These are phyloP conservation scores for Ophiocordyceps sinensis DNA, from an alignment of 2,329 filamentous ascomycete genomes.

Conservation along the genomic window DNA sequence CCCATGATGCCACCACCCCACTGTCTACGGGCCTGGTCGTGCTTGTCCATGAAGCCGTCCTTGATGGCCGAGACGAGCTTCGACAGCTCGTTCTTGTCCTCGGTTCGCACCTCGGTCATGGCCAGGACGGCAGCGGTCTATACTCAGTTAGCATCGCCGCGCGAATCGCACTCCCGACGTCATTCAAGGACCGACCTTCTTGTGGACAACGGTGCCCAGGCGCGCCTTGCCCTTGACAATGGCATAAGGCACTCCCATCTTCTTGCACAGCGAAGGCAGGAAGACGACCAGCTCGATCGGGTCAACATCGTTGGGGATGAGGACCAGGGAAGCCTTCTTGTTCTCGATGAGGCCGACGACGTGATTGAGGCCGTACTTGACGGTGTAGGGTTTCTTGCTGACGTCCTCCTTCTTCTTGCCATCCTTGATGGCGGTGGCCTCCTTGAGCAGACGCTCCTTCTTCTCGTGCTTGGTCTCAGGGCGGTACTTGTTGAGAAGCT, in stretches of 20 bases:
- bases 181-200: slow-evolving; percentile 58
- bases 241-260: slow-evolving; percentile 99
- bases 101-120: slow-evolving; percentile 87
- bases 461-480: slow-evolving; percentile 98
- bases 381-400: slow-evolving; percentile 98
- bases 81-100: slow-evolving; percentile 96
- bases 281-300: slow-evolving; percentile 99
- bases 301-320: slow-evolving; percentile 99
- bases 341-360: slow-evolving; percentile 95
- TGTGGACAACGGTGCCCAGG: slow-evolving; percentile 97
- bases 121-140: slow-evolving; percentile 92
- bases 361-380: slow-evolving; percentile 99
- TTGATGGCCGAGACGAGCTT: slow-evolving; percentile 95
- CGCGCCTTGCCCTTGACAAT: slow-evolving; percentile 99
- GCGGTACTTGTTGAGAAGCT: slow-evolving; percentile 99
- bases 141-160: neutral
- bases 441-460: slow-evolving; percentile 98
- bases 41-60: slow-evolving; percentile 95
- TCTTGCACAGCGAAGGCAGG: slow-evolving; percentile 96
- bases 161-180: neutral
- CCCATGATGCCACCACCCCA: slow-evolving; percentile 99
- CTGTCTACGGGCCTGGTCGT: slow-evolving; percentile 78
- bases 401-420: slow-evolving; percentile 99
- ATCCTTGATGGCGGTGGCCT: slow-evolving; percentile 93
- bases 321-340: slow-evolving; percentile 97